Conservation (phyloP, 345 rosid species). For the Chamaenerion angustifolium region DNA sequence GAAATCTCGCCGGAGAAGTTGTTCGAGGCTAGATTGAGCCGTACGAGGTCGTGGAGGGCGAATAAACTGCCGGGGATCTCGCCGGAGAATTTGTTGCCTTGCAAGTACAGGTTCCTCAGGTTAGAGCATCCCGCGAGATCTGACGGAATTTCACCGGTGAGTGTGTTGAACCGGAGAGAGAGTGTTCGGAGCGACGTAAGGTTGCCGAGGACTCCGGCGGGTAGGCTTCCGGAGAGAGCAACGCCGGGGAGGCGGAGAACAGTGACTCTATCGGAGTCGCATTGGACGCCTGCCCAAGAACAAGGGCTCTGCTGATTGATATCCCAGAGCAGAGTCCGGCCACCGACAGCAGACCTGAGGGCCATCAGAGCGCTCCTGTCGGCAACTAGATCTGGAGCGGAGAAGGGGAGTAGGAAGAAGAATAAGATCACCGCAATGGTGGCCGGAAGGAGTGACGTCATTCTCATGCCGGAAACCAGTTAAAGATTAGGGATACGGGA, state of each 20-base stretch:
- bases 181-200: conserved; percentile 25
- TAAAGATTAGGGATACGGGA: not conserved
- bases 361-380: conserved; percentile 30
- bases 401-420: conserved; percentile 2
- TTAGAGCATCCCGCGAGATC: conserved; percentile 24
- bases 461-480: not conserved
- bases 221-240: conserved; percentile 23
- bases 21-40: conserved; percentile 24
- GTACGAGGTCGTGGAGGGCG: conserved; percentile 16
- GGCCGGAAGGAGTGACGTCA: not conserved
- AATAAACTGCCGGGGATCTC: conserved; percentile 24
- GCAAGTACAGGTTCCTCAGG: conserved; percentile 31
- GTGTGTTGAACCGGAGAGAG: conserved; percentile 30
- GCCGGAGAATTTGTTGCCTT: conserved; percentile 30
- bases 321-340: conserved; percentile 38
- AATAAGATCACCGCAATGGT: not conserved
- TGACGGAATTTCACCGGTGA: conserved; percentile 27
- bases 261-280: conserved; percentile 19
- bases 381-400: conserved; percentile 23
- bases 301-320: conserved; percentile 19
- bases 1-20: conserved; percentile 24
- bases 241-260: conserved; percentile 27
- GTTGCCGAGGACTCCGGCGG: conserved; percentile 24
- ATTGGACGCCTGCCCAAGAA: conserved; percentile 24
- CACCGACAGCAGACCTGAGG: conserved; percentile 30